Evolutionary conservation across 345 rosid genomes (phyloP), one percentile per base, ranked within the genome.

Genomic region (Dipteronia dyeriana): DNA sequence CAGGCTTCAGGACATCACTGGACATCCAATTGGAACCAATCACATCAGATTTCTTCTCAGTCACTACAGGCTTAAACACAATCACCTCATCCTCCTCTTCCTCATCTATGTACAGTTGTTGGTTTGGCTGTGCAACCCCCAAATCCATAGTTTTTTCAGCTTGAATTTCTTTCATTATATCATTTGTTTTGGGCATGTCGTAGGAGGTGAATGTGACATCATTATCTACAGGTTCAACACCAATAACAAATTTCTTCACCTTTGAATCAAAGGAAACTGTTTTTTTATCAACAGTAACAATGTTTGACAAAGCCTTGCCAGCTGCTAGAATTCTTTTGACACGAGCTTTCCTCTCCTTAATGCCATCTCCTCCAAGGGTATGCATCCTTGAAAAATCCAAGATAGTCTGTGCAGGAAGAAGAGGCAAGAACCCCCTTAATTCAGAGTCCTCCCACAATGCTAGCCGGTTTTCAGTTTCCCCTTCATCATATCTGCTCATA

Each of bases 371-470:
- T 74, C 86, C 90, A 80, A 89, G 88, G 20, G 91, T 75, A 71
- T 79, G 86, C 74, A 92, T 94, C 81, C 94, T 89, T 39, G 98
- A 90, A 79, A 96, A 94, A 72, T 96, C 93, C 73, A 96, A 88
- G 78, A 96, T 92, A 64, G 88, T 80, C 29, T 96, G 98, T 51
- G 97, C 97, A 70, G 97, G 97, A 78, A 86, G 86, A 81, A 96
- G 86, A 11, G 98, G 98, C 76, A 85, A 73, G 86, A 94, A 96
- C 69, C 99, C 98, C 85, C 97, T 88, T 79, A 96, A 84, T 82
- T 96, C 99, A 79, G 85, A 83, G 86, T 96, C 99, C 86, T 96
- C 99, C 90, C 90, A 94, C 79, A 96, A 83, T 39, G 99, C 99
- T 83, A 89, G 88, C 17, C 91, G 82, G 80, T 96, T 92, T 85